Conservation (phyloP, 805 yeast genomes). For the Cyberlindnera americana region DNA sequence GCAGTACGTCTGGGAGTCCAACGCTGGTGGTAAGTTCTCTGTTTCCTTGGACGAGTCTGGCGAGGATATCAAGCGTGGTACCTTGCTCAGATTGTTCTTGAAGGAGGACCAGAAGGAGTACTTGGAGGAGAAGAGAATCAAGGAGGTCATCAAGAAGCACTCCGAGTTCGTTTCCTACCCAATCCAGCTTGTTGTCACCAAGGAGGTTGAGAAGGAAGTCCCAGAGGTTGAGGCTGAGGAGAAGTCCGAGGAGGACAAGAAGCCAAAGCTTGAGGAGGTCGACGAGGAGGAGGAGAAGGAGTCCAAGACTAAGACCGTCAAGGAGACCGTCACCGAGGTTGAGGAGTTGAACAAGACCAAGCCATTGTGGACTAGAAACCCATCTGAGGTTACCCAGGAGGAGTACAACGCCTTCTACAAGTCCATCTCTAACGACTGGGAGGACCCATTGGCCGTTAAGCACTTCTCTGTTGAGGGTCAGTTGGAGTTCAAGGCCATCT, state of each 20-base stretch:
- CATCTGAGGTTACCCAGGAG: constrained; percentile 94
- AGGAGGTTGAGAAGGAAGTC: constrained; percentile 98
- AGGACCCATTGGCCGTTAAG: constrained; percentile 98
- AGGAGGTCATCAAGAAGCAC: constrained; percentile 99
- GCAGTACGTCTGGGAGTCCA: constrained; percentile 99
- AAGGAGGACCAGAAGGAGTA: constrained; percentile 99
- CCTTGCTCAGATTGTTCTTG: constrained; percentile 90
- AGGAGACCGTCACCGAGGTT: constrained; percentile 90
- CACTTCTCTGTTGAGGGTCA: constrained; percentile 99
- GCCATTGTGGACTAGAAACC: constrained; percentile 99
- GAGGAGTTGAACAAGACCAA: constrained; percentile 99
- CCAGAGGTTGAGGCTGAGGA: constrained; percentile 70
- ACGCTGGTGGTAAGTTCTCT: constrained; percentile 99
- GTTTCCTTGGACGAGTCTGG: constrained; percentile 85
- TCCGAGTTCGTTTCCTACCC: constrained; percentile 99
- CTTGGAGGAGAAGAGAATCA: constrained; percentile 98
- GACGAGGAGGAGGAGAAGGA: constrained; percentile 69
- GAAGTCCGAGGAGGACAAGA: constrained; percentile 59
- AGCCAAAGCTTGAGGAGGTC: constrained; percentile 73
- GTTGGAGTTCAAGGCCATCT: constrained; percentile 96
- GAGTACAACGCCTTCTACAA: constrained; percentile 99
- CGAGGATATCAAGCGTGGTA: constrained; percentile 92
- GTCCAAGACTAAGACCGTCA: constrained; percentile 60
- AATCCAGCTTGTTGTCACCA: constrained; percentile 95
- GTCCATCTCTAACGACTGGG: constrained; percentile 99